Percentiles rank a stretch among this genome's conserved stretches.
Conservation (phyloP, 495 filamentous ascomycete genomes). For the Xylaria flabelliformis region DNA sequence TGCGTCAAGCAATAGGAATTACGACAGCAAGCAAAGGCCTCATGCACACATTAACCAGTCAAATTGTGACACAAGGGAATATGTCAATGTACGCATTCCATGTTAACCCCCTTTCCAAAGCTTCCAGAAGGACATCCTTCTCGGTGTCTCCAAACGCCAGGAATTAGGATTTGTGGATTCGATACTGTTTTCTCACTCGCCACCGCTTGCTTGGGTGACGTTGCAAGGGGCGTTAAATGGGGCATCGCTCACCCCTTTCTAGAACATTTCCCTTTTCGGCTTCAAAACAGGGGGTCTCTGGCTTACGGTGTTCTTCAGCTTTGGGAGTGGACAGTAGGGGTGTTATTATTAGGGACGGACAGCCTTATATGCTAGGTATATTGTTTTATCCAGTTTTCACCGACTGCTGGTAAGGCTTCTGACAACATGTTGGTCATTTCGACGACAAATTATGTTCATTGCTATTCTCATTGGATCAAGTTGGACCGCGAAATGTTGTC, state of each 20-base stretch:
- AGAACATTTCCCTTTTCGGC: conserved; percentile 27
- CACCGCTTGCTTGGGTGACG: not conserved
- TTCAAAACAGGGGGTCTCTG: not conserved
- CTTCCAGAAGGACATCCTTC: conserved; percentile 14
- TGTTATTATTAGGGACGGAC: conserved; percentile 18
- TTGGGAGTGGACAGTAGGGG: not conserved
- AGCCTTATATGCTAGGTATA: not conserved
- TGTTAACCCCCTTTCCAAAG: not conserved
- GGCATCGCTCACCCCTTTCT: conserved; percentile 3
- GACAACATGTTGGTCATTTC: conserved; percentile 4
- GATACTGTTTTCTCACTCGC: not conserved
- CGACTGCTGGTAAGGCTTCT: conserved; percentile 10
- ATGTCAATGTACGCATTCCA: not conserved
- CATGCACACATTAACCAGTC: not conserved
- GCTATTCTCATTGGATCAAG: not conserved
- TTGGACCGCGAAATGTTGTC: not conserved
- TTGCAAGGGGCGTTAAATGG: conserved; percentile 6
- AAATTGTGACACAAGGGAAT: not conserved
- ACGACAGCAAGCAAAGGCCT: not conserved
- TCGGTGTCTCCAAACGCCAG: not conserved
- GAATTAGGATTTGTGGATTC: conserved; percentile 2
- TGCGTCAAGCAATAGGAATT: not conserved
- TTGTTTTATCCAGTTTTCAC: conserved; percentile 16
- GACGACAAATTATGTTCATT: not conserved
- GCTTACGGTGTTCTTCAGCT: conserved; percentile 16